phyloP scores from a whole-genome alignment of 768 basidiomycete genomes.

The Mycena rosella region DNA sequence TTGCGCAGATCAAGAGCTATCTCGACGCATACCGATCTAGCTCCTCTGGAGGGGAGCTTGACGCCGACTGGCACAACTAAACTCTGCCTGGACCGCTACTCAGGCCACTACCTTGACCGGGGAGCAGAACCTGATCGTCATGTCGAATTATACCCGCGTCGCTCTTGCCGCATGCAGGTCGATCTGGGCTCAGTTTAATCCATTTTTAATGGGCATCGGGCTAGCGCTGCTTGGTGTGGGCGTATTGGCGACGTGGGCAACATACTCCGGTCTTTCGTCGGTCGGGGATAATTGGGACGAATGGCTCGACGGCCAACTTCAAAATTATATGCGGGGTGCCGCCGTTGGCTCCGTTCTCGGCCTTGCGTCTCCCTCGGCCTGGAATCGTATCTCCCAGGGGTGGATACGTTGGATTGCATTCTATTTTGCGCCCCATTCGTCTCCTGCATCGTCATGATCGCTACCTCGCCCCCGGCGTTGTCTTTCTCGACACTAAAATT shows the following conservation, averaged over 20 bases:
- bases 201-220: slow-evolving; percentile 81
- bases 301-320: slow-evolving; percentile 53
- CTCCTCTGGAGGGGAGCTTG: slow-evolving; percentile 79
- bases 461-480: slow-evolving; percentile 55
- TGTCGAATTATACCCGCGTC: slow-evolving; percentile 67
- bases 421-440: slow-evolving; percentile 63
- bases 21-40: slow-evolving; percentile 81
- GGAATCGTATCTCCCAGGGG: slow-evolving; percentile 53
- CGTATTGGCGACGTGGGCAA: slow-evolving; percentile 64
- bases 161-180: slow-evolving; percentile 80
- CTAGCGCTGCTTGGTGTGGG: slow-evolving; percentile 70
- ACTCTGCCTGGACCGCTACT: slow-evolving; percentile 58
- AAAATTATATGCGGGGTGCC: slow-evolving; percentile 48
- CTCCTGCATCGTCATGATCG: slow-evolving; percentile 61
- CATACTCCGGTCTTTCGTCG: slow-evolving; percentile 64
- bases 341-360: slow-evolving; percentile 56
- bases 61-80: slow-evolving; percentile 71
- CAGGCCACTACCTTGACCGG: slow-evolving; percentile 35
- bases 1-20: slow-evolving; percentile 81
- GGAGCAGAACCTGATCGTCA: slow-evolving; percentile 53
- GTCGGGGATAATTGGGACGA: slow-evolving; percentile 55
- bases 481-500: slow-evolving; percentile 44
- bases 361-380: slow-evolving; percentile 46
- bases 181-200: slow-evolving; percentile 97
- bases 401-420: slow-evolving; percentile 63